phyloP scores from a whole-genome alignment of 1,139 yeast genomes.

The Kodamaea derodonti region DNA sequence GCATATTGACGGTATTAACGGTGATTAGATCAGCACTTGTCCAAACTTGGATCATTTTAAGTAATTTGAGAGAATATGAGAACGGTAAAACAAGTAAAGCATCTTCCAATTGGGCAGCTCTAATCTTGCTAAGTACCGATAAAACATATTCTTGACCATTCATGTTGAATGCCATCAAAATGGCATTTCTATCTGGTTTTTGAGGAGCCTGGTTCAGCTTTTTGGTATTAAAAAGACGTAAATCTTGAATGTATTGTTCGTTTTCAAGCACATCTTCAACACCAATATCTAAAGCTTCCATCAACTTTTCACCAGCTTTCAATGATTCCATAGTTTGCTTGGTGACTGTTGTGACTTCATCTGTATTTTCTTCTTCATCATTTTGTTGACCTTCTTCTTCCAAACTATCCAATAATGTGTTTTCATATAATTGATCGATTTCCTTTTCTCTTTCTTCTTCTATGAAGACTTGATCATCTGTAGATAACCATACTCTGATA shows the following conservation, averaged over 20 bases:
- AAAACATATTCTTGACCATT: conserved; percentile 78
- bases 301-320: conserved; percentile 89
- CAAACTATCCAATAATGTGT: conserved; percentile 63
- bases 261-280: conserved; percentile 61
- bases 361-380: conserved; percentile 44
- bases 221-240: conserved; percentile 33
- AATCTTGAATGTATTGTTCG: conserved; percentile 40
- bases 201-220: conserved; percentile 44
- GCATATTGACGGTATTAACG: conserved; percentile 46
- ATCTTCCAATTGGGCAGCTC: conserved; percentile 85
- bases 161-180: conserved; percentile 66
- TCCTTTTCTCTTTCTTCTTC: conserved; percentile 97
- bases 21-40: conserved; percentile 46
- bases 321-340: conserved; percentile 88
- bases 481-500: conserved; percentile 85
- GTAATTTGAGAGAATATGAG: conserved; percentile 68
- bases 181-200: conserved; percentile 63
- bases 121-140: conserved; percentile 64
- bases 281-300: conserved; percentile 91
- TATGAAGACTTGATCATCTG: conserved; percentile 88
- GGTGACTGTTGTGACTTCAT: conserved; percentile 62
- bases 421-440: conserved; percentile 86
- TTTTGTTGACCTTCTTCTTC: conserved; percentile 54
- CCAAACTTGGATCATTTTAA: conserved; percentile 76
- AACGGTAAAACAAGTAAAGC: conserved; percentile 88